Base-by-base conservation (phyloP, 2,329 filamentous ascomycete species). In the Colletotrichum sp. region DNA sequence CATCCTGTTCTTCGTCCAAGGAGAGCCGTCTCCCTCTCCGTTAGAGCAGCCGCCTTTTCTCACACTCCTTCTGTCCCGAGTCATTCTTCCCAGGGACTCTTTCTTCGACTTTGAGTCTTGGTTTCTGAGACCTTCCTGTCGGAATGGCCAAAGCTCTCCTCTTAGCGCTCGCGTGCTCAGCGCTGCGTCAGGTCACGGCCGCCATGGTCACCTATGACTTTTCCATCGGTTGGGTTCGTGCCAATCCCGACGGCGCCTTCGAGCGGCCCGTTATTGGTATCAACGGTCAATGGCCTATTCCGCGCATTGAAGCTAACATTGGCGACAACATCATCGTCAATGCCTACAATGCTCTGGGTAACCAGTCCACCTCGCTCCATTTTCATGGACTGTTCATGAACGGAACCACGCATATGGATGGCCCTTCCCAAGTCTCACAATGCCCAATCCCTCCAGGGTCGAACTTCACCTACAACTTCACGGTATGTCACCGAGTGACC, bases 241-340 rank as follows among this genome's bases (percentile, higher is more conserved):
- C 21, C 55, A 58, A 58, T 28, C 21, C 55, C 12, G 55, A 58
- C 55, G 21, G 21, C 55, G 55, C 26, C 55, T 58, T 58, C 34
- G 84, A 87, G 48, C 89, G 94, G 36, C 89, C 92, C n/a, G 90
- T 91, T 5, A 94, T 96, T 81, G 94, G 93, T 61, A 93, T 97
- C 85, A 96, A 97, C 80, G 91, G 91, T 5, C 83, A 93, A 85
- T 95, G 94, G 93, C 95, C 94, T 2, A 89, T 94, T 66, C 94
- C 95, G 1, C 83, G 85, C 32, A 92, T 95, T 72, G 88, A 90
- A 66, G 93, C 90, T 48, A 89, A 88, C 64, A 85, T 92, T 65
- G 93, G 93, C 74, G 93, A 95, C 80, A 88, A 85, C 26, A 78
- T 94, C 67, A 81, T 93, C 74, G 85, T 93, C 77, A 91, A 92